phyloP scores from a whole-genome alignment of 768 basidiomycete genomes.

The Xerocomus potaroensis region DNA sequence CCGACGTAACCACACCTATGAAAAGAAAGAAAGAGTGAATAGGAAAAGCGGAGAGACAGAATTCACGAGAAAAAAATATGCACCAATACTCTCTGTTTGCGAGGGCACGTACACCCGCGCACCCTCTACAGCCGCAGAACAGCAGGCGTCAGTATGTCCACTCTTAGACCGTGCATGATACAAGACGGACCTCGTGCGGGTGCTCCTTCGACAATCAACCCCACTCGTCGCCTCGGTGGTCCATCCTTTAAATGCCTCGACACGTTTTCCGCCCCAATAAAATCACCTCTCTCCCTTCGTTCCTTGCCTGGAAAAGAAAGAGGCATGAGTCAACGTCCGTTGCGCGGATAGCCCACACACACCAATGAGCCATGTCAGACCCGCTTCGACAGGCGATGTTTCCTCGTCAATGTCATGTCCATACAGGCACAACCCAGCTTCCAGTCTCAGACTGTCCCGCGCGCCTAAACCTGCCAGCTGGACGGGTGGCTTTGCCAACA shows the following conservation, averaged over 20 bases:
- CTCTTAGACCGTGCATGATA: neutral
- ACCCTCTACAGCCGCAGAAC: conserved; percentile 51
- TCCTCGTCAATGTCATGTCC: conserved; percentile 90
- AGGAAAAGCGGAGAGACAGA: conserved; percentile 14
- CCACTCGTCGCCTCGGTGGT: conserved; percentile 72
- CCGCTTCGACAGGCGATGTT: conserved; percentile 87
- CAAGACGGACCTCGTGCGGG: conserved; percentile 70
- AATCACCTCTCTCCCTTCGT: conserved; percentile 61
- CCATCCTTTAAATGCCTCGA: conserved; percentile 76
- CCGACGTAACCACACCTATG: conserved; percentile 77
- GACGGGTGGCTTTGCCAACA: conserved; percentile 60
- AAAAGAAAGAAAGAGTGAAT: conserved; percentile 20
- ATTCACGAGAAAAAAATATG: neutral
- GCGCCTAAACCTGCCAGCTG: conserved; percentile 89
- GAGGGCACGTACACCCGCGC: conserved; percentile 64
- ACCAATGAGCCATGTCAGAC: conserved; percentile 92
- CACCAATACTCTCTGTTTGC: conserved; percentile 57
- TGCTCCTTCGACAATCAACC: conserved; percentile 75
- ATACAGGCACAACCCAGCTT: conserved; percentile 96
- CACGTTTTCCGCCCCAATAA: conserved; percentile 77
- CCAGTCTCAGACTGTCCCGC: conserved; percentile 88
- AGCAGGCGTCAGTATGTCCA: neutral
- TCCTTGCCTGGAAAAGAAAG: conserved; percentile 62
- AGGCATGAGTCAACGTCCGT: neutral
- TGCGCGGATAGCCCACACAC: too few relatives aligned